Evolutionary conservation across 129 eudicot genomes (phyloP).

Genomic region (Gnaphalium uliginosum): DNA sequence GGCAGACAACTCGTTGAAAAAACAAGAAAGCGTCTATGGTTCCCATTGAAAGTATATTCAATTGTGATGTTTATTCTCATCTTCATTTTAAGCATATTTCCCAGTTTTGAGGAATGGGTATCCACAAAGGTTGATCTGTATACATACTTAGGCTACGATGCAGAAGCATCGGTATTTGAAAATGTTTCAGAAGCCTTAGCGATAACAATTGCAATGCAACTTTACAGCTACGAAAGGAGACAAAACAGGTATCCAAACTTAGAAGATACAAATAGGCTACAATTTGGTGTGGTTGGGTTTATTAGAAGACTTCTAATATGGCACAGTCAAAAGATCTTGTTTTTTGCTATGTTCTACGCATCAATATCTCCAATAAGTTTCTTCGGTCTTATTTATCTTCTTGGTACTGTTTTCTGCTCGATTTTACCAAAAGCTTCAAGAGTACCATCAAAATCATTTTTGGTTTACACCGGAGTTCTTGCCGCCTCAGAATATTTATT

Average conservation of each 20-base stretch:
- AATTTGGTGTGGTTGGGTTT: constrained; percentile 68
- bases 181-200: constrained; percentile 93
- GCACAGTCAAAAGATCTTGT: constrained; percentile 90
- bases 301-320: constrained; percentile 73
- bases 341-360: constrained; percentile 78
- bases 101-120: constrained; percentile 65
- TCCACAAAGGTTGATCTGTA: constrained; percentile 64
- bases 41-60: constrained; percentile 81
- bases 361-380: constrained; percentile 93
- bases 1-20: constrained; percentile 92
- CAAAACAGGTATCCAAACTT: constrained; percentile 62
- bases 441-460: constrained; percentile 76
- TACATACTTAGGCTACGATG: constrained; percentile 63
- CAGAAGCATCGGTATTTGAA: constrained; percentile 64
- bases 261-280: constrained; percentile 50
- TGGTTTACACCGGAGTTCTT: constrained; percentile 82
- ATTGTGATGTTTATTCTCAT: constrained; percentile 69
- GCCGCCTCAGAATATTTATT: constrained; percentile 73
- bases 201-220: constrained; percentile 94
- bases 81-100: constrained; percentile 72
- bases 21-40: constrained; percentile 92
- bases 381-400: constrained; percentile 82
- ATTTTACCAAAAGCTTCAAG: constrained; percentile 80
- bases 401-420: constrained; percentile 78
- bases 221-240: constrained; percentile 97